These are phyloP conservation scores for Tetrapisispora namnaoensis DNA, from an alignment of 805 yeast genomes.

Conservation along the genomic window DNA sequence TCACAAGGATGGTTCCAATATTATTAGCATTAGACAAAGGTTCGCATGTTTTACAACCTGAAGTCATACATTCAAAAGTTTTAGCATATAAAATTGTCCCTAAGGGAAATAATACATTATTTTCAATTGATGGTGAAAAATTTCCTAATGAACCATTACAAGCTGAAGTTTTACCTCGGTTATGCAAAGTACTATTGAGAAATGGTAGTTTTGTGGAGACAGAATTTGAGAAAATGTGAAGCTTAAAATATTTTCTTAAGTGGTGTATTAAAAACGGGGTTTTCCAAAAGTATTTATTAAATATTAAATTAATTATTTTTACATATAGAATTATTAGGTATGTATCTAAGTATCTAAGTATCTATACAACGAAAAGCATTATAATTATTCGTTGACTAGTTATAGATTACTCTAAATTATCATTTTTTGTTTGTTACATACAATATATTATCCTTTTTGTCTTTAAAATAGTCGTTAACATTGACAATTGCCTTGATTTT, in stretches of 20 bases:
- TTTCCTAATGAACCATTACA: slow-evolving; percentile 73
- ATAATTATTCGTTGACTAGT: too few species aligned
- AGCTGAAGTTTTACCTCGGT: slow-evolving; percentile 64
- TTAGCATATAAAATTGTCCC: slow-evolving; percentile 72
- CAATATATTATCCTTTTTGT: neutral
- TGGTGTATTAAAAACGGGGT: neutral
- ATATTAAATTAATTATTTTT: too few species aligned
- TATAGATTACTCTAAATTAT: too few species aligned
- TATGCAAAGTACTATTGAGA: slow-evolving; percentile 53
- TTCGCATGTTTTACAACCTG: slow-evolving; percentile 57
- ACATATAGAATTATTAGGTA: neutral
- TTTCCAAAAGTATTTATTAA: neutral
- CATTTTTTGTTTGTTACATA: too few species aligned
- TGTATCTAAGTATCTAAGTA: too few species aligned
- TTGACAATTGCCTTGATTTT: slow-evolving; percentile 31
- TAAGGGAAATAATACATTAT: slow-evolving; percentile 35
- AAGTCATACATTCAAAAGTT: slow-evolving; percentile 67
- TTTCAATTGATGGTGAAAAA: slow-evolving; percentile 85
- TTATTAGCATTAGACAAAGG: slow-evolving; percentile 64
- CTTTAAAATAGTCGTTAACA: slow-evolving; percentile 22
- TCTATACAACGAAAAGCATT: too few species aligned
- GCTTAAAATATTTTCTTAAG: neutral
- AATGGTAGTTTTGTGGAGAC: slow-evolving; percentile 53
- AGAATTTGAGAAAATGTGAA: slow-evolving; percentile 32
- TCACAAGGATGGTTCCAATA: slow-evolving; percentile 46